A percentile compares a stretch with the other conserved stretches of the same genome.
Conservation (phyloP, 2,329 filamentous ascomycete genomes). For the Aplosporella prunicola region DNA sequence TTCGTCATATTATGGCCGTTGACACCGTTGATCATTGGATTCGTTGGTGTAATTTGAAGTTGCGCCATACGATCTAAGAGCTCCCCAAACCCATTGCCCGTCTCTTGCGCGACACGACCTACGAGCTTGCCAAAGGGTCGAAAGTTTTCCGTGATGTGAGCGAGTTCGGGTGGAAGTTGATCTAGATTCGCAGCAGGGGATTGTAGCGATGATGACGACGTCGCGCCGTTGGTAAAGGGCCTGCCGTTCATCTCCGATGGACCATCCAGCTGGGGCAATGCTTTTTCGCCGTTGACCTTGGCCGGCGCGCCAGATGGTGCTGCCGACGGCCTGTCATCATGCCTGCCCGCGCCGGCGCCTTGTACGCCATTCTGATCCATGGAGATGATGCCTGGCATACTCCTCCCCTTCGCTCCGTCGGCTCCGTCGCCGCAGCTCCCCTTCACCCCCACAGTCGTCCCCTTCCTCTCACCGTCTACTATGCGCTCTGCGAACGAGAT, state of each 20-base stretch:
- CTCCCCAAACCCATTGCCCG: conserved; percentile 67
- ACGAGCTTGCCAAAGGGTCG: conserved; percentile 67
- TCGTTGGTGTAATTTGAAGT: conserved; percentile 44
- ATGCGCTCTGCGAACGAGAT: conserved; percentile 11
- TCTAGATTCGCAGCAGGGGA: conserved; percentile 8
- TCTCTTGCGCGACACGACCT: conserved; percentile 69
- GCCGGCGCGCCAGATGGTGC: background rate
- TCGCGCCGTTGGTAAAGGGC: conserved; percentile 9
- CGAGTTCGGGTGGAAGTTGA: conserved; percentile 43
- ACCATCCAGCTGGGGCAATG: conserved; percentile 7
- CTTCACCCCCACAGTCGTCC: conserved; percentile 10
- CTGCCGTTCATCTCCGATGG: conserved; percentile 7
- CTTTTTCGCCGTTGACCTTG: conserved; percentile 10
- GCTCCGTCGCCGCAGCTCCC: conserved; percentile 23
- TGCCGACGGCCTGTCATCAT: conserved; percentile 3
- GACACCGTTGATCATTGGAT: conserved; percentile 37
- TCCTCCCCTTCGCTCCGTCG: conserved; percentile 22
- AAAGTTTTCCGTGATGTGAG: conserved; percentile 64
- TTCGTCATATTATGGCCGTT: conserved; percentile 20
- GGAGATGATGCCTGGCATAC: conserved; percentile 40
- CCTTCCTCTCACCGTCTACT: too few relatives aligned
- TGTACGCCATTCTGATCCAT: conserved; percentile 38
- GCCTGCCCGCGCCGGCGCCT: conserved; percentile 20
- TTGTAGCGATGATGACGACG: conserved; percentile 13
- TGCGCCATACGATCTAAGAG: conserved; percentile 61